Base-by-base conservation (phyloP, 169 alveolate species). In the Plasmodium vivax region DNA sequence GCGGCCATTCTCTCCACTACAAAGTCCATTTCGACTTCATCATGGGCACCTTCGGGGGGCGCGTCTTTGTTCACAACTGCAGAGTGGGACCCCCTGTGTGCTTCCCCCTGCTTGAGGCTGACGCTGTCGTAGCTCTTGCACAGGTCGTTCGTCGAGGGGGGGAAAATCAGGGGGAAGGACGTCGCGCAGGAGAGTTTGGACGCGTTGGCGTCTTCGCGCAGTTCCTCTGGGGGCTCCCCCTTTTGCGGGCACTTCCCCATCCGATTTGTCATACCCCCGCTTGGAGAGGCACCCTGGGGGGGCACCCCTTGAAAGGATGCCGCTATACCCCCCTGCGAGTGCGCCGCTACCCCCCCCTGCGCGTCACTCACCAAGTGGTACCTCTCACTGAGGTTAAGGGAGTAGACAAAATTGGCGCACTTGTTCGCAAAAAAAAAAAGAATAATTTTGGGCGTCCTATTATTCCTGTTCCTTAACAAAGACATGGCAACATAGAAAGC, bases 401-500 rank as follows among this genome's bases (percentile, higher is more conserved):
- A 92, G 45, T 47, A 83, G 9, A 92, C 82, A 54, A 92, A 92
- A 14, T 27, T 83, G 32, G 81, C 30, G 41, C 92, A 92, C 54
- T 82, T 92, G 7, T 92, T 56, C 1, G 58, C 47, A 30, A 92
- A 38, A 6, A 82, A 38, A 32, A 34, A 92, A 4, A 92, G 9
- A 0, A 92, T 54, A 9, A 92, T 92, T 73, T 92, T 92, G 2
- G 95, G 95, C 2, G 95, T 92, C 14, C 68, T 47, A 43, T 92
- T 92, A 32, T 82, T 82, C 72, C 54, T 92, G 83, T 92, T 92
- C 77, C 95, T 92, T 72, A 92, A 79, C 83, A 92, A 91, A 45
- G 95, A 92, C 30, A 92, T 3, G 27, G 95, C 85, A 72, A 92
- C 83, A 79, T 54, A 92, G 72, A 92, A 92, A 6, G 92, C 92